A percentile compares a stretch with the other conserved stretches of the same genome.
Conservation (phyloP, 2,329 filamentous ascomycete genomes). For the Trichophyton verrucosum region DNA sequence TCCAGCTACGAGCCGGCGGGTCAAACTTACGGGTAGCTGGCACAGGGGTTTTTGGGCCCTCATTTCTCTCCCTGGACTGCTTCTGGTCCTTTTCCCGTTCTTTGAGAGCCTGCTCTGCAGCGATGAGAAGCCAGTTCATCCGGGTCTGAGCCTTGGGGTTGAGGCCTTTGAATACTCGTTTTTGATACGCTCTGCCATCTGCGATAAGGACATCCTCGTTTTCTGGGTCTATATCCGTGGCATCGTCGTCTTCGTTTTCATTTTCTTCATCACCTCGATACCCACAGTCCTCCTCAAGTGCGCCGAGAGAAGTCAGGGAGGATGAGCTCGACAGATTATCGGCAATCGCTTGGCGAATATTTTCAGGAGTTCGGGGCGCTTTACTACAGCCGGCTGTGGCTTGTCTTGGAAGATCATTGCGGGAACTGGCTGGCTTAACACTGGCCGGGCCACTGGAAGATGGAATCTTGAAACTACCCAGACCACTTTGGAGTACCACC, state of each 20-base stretch:
- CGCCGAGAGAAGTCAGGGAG: not conserved
- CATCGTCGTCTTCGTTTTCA: not conserved
- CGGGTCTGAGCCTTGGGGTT: not conserved
- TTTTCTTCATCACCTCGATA: conserved; percentile 3
- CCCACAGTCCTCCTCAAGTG: not conserved
- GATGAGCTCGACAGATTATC: not conserved
- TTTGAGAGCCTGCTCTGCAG: conserved; percentile 3
- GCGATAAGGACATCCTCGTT: not conserved
- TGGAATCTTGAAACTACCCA: not conserved
- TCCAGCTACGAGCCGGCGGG: not conserved
- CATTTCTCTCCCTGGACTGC: not conserved
- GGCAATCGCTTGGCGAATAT: not conserved
- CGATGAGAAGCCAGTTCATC: conserved; percentile 7
- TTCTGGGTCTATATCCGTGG: not conserved
- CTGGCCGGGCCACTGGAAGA: not conserved
- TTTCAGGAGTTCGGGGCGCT: not conserved
- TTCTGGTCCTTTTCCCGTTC: not conserved
- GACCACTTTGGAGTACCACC: not conserved
- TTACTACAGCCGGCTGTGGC: not conserved
- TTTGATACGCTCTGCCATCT: not conserved
- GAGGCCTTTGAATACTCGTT: conserved; percentile 4
- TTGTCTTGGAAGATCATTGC: not conserved
- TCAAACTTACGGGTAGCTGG: not conserved
- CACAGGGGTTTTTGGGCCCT: not conserved
- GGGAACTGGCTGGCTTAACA: not conserved